These are phyloP conservation scores for Penicillium janthinellum DNA, from an alignment of 2,329 filamentous ascomycete species.

Conservation along the genomic window DNA sequence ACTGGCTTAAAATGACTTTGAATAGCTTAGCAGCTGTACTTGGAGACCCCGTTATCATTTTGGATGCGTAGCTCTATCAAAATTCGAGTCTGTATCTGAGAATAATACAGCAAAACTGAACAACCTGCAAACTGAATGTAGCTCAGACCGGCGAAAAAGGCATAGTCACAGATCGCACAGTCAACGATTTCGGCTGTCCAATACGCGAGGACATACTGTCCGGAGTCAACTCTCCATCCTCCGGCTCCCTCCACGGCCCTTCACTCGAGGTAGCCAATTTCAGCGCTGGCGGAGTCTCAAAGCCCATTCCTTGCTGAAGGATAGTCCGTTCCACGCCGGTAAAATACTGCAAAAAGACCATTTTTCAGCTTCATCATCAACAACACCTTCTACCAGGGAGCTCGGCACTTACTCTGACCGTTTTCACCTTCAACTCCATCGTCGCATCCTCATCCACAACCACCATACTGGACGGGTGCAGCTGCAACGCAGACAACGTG, in stretches of 20 bases:
- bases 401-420: not conserved
- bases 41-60: no score
- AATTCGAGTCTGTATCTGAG: not conserved
- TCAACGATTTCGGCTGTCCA: not conserved
- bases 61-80: no score
- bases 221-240: not conserved
- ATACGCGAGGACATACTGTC: constrained; percentile 1
- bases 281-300: not conserved
- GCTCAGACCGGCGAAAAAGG: not conserved
- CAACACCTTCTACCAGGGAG: no score
- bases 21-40: no score
- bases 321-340: not conserved
- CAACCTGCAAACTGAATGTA: not conserved
- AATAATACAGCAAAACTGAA: not conserved
- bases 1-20: no score
- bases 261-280: not conserved
- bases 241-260: not conserved
- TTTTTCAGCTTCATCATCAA: no score
- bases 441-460: constrained; percentile 1
- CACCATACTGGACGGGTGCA: not conserved
- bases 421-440: not conserved
- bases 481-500: not conserved
- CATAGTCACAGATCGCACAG: constrained; percentile 1
- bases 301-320: not conserved
- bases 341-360: not conserved